Percentiles rank a stretch among this genome's conserved stretches.
phyloP scores from a whole-genome alignment of 805 yeast species.

The Lachancea lanzarotensis region DNA sequence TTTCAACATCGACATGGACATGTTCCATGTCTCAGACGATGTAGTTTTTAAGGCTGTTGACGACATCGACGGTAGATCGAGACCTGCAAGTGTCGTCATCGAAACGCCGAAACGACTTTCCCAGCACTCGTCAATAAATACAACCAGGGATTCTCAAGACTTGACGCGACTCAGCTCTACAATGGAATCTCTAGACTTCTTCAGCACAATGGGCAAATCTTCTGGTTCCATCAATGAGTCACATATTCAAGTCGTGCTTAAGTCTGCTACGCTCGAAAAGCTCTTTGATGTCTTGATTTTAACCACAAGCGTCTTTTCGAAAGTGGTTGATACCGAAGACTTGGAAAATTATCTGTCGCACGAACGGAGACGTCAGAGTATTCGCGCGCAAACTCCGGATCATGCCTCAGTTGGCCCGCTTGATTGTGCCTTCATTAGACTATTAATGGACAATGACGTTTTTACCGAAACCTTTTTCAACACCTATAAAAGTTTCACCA shows the following conservation, averaged over 20 bases:
- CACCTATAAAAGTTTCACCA: constrained; percentile 59
- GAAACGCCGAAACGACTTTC: constrained; percentile 42
- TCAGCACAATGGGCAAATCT: constrained; percentile 25
- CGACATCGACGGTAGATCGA: constrained; percentile 30
- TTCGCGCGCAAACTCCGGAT: neutral
- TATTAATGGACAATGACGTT: constrained; percentile 57
- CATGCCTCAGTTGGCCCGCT: constrained; percentile 21
- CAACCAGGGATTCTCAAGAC: constrained; percentile 21
- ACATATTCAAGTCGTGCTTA: constrained; percentile 43
- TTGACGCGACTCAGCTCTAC: constrained; percentile 21
- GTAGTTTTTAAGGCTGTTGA: constrained; percentile 53
- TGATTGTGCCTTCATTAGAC: constrained; percentile 37
- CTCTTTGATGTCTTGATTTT: constrained; percentile 73
- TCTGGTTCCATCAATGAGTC: constrained; percentile 33
- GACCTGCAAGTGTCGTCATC: constrained; percentile 43
- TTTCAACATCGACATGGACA: constrained; percentile 52
- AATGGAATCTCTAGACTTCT: constrained; percentile 28
- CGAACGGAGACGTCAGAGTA: constrained; percentile 15
- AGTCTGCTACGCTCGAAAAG: constrained; percentile 67
- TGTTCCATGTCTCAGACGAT: constrained; percentile 49
- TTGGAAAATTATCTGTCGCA: constrained; percentile 35
- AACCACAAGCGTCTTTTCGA: constrained; percentile 56
- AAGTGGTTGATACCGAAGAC: constrained; percentile 38
- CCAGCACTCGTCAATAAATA: constrained; percentile 27
- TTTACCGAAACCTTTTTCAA: constrained; percentile 65